Evolutionary conservation across 2,329 filamentous ascomycete genomes (phyloP), one percentile per base, ranked within the genome.

Genomic region (Scedosporium minutisporum): DNA sequence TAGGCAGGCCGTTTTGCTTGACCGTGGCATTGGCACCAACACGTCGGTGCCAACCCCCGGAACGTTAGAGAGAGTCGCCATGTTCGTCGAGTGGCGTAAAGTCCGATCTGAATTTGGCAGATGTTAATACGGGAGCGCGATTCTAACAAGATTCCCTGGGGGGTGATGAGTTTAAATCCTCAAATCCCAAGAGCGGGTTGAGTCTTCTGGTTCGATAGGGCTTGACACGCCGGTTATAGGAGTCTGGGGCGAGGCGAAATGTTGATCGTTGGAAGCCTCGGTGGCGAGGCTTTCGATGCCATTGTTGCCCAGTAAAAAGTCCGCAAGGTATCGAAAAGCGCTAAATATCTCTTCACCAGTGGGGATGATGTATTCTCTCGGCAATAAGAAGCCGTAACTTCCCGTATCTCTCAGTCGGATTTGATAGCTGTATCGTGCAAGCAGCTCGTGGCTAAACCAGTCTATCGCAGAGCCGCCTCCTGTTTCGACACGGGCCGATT

Each of bases 391-490:
- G 0, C 95, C 95, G 72, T 97, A 97, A 72, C 87, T 95, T 9
- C 95, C 95, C 0, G 90, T 95, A 72, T 99, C 95, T 58, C 95
- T 82, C 29, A 99, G 79, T 77, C 97, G 97, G 75, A 95, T 88
- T 78, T 97, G 95, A 73, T 96, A 97, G 64, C 91, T 90, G 72
- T 91, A 96, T 65, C 85, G 87, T 18, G 93, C 90, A 57, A 82
- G 79, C 65, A 97, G 76, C 69, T 96, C 89, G 68, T 96, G 90
- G 72, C 96, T 96, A 75, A 99, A 96, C 86, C 90, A 97, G 74
- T 97, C 95, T 51, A 97, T 85, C 1, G 90, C 91, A 58, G 90
- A 93, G 2, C 93, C 93, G 46, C 93, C 93, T 29, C 48, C 60
- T 0, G 18, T 42, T 18, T 57, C 46, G 9, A 63, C 48, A 51